Percentiles rank a stretch among this genome's conserved stretches.
phyloP scores from a whole-genome alignment of 192 early-diverging fungal genomes.

The Coemansia asiatica region DNA sequence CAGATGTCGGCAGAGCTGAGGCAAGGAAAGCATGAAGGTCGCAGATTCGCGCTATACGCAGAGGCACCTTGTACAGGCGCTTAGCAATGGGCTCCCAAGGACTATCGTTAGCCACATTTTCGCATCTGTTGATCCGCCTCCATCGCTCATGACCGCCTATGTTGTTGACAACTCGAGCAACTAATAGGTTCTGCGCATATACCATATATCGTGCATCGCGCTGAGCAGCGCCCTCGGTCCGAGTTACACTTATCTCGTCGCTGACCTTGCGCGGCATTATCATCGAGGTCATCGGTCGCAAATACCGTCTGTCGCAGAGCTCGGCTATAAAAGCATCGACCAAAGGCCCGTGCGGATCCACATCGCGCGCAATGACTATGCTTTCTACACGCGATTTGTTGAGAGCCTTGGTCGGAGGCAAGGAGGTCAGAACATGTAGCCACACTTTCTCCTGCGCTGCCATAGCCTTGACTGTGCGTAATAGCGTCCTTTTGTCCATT shows the following conservation, averaged over 20 bases:
- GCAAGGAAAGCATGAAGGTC: slow-evolving; percentile 31
- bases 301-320: slow-evolving; percentile 17
- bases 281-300: background rate
- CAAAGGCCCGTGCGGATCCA: slow-evolving; percentile 22
- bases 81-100: slow-evolving; percentile 6
- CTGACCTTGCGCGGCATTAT: slow-evolving; percentile 1
- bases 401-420: background rate
- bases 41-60: slow-evolving; percentile 20
- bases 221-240: slow-evolving; percentile 28
- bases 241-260: slow-evolving; percentile 4
- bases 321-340: slow-evolving; percentile 27
- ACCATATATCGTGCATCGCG: slow-evolving; percentile 16
- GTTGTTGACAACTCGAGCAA: background rate
- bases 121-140: background rate
- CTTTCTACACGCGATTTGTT: background rate
- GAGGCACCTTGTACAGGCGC: slow-evolving; percentile 12
- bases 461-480: slow-evolving; percentile 20
- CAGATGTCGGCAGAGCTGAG: slow-evolving; percentile 7
- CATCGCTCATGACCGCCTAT: background rate
- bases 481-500: slow-evolving; percentile 39
- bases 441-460: slow-evolving; percentile 13
- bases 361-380: slow-evolving; percentile 17
- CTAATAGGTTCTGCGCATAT: background rate
- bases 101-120: background rate
- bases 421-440: background rate